Conservation (phyloP, 306 rosid species). For the Vicia faba region DNA sequence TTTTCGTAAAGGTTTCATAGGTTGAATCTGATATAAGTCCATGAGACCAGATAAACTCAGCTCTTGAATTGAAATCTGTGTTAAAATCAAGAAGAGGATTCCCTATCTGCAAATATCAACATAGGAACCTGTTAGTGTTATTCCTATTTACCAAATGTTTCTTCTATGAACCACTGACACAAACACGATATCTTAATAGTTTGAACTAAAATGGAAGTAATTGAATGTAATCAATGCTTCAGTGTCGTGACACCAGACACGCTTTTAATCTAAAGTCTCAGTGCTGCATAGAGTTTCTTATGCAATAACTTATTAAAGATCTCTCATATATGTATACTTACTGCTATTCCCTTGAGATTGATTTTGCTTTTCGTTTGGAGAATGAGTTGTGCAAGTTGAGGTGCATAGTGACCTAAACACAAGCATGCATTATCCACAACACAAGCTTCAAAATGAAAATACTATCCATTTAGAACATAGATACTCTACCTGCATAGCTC, state of each 20-base stretch:
- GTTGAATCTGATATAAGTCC: constrained; percentile 69
- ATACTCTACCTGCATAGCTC: constrained; percentile 66
- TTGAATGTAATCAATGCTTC: background rate
- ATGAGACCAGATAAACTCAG: constrained; percentile 66
- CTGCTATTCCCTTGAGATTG: constrained; percentile 77
- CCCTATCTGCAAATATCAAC: constrained; percentile 55
- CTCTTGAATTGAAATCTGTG: constrained; percentile 60
- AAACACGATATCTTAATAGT: too few relatives aligned
- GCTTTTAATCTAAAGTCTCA: background rate
- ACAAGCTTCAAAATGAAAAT: background rate
- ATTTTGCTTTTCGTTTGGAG: constrained; percentile 45
- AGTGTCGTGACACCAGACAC: background rate
- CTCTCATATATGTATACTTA: constrained; percentile 37
- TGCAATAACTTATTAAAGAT: background rate
- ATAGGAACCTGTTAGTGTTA: background rate
- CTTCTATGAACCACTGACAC: background rate
- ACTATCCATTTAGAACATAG: background rate
- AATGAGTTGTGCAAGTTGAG: constrained; percentile 73
- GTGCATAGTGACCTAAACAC: constrained; percentile 71
- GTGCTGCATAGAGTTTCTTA: background rate
- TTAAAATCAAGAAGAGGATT: constrained; percentile 70
- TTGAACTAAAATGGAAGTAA: background rate
- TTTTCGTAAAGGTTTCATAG: constrained; percentile 39
- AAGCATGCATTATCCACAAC: background rate
- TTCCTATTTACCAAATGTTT: constrained; percentile 1